A percentile compares a stretch with the other conserved stretches of the same genome.
These are phyloP conservation scores for Chamaecrista fasciculata DNA, from an alignment of 306 rosid species.

Conservation along the genomic window DNA sequence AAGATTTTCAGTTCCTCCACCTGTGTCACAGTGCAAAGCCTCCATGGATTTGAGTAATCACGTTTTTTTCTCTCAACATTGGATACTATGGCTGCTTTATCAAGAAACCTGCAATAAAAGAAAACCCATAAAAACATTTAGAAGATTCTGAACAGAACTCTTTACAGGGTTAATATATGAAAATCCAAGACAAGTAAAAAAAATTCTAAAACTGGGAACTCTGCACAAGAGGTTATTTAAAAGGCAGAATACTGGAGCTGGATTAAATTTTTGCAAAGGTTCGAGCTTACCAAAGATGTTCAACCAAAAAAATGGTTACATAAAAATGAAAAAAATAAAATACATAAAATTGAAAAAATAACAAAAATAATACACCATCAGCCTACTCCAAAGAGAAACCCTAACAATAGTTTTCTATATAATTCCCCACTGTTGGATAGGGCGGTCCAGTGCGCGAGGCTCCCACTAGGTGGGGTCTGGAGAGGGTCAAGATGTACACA, in stretches of 20 bases:
- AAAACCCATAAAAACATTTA: constrained; percentile 5
- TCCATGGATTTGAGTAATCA: constrained; percentile 69
- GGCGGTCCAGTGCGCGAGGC: no score
- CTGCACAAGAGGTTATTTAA: no score
- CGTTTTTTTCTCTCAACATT: constrained; percentile 55
- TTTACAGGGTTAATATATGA: constrained; percentile 1
- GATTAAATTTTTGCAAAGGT: background rate
- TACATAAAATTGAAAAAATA: constrained; percentile 3
- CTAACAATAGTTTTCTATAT: constrained; percentile 8
- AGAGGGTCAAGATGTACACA: no score
- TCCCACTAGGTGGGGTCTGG: no score
- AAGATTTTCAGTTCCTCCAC: constrained; percentile 91
- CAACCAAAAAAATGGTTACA: no score
- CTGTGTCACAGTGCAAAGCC: constrained; percentile 90
- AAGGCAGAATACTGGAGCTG: no score
- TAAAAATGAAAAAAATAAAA: no score
- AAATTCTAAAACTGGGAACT: constrained; percentile 9
- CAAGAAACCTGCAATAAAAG: constrained; percentile 71
- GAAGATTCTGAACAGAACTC: background rate
- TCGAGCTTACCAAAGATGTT: no score
- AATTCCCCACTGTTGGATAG: no score
- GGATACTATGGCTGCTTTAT: constrained; percentile 78
- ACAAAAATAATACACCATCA: constrained; percentile 6
- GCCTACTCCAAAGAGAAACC: constrained; percentile 1
- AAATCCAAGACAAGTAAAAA: background rate